phyloP scores from a whole-genome alignment of 495 filamentous ascomycete genomes.

The Staphylotrichum longicolle region DNA sequence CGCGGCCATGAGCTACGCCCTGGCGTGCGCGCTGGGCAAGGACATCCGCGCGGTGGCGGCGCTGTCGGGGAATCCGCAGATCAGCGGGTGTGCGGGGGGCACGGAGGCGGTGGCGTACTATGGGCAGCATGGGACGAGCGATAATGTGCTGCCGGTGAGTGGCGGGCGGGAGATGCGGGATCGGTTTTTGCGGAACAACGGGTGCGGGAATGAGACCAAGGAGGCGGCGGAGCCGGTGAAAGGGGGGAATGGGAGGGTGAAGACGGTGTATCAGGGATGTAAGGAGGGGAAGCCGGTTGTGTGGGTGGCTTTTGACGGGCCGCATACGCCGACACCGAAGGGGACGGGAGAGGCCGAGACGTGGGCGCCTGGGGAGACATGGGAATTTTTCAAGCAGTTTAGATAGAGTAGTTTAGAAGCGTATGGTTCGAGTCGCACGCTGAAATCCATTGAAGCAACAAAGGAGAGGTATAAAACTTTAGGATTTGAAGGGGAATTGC shows the following conservation, averaged over 20 bases:
- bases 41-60: conserved; percentile 45
- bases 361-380: conserved; percentile 28
- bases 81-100: conserved; percentile 44
- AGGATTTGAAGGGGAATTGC: no score
- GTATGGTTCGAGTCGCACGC: no score
- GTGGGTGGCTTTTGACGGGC: conserved; percentile 30
- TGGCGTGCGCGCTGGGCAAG: conserved; percentile 42
- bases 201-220: conserved; percentile 24
- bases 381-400: conserved; percentile 27
- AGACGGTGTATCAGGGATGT: conserved; percentile 36
- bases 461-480: no score
- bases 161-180: conserved; percentile 40
- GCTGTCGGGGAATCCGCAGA: conserved; percentile 36
- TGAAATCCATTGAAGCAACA: no score
- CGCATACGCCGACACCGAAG: conserved; percentile 26
- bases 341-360: conserved; percentile 25
- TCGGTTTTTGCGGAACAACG: conserved; percentile 42
- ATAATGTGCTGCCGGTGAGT: conserved; percentile 40
- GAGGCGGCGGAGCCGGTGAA: conserved; percentile 11
- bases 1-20: conserved; percentile 46
- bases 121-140: conserved; percentile 42
- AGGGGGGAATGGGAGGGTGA: conserved; percentile 9
- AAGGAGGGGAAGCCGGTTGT: conserved; percentile 31
- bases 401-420: neutral
- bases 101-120: conserved; percentile 46